Evolutionary conservation across 2,329 filamentous ascomycete genomes (phyloP).

Genomic region (Verticillium zaregamsianum): DNA sequence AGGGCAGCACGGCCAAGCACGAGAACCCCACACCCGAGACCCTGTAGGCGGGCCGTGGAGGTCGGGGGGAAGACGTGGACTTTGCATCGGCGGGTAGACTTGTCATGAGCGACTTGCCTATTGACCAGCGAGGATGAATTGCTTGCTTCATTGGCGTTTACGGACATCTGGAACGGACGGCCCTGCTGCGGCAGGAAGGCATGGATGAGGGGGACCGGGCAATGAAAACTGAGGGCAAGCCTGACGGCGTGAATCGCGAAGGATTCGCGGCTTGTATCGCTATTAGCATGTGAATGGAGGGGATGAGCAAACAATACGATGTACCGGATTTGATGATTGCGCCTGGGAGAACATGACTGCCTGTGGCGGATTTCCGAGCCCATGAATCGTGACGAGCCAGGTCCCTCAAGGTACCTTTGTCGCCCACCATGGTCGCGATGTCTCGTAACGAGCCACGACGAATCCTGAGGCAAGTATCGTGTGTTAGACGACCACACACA

Average conservation of each 20-base stretch:
- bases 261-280: background rate
- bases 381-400: no score
- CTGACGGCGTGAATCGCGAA: background rate
- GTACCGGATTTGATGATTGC: no score
- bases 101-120: background rate
- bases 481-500: no score
- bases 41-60: slow-evolving; percentile 2
- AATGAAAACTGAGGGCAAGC: background rate
- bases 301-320: background rate
- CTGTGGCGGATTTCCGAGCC: no score
- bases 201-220: background rate
- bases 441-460: no score
- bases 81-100: background rate
- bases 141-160: background rate
- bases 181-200: background rate
- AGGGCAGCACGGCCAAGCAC: slow-evolving; percentile 88
- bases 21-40: slow-evolving; percentile 52
- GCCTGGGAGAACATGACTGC: no score
- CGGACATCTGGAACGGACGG: background rate
- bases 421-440: no score
- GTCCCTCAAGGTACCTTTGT: no score
- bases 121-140: background rate
- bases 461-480: no score
- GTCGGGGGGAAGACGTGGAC: background rate
- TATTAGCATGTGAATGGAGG: background rate